phyloP scores from a whole-genome alignment of 1,139 yeast species.

The Spathaspora sp. region DNA sequence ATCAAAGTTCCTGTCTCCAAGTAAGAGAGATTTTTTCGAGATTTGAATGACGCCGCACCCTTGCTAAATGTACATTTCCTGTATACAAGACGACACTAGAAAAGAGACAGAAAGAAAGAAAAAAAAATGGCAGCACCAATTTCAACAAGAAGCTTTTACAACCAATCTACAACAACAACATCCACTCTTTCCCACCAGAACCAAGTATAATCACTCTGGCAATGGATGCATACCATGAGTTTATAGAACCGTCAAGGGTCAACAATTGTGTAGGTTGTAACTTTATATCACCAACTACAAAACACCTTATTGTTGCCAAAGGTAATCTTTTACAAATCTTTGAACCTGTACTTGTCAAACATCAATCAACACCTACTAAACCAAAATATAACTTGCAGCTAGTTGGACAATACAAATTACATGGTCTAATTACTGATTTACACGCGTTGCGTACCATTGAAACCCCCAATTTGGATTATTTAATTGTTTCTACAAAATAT shows the following conservation, averaged over 20 bases:
- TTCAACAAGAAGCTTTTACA: neutral
- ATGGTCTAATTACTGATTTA: slow-evolving; percentile 68
- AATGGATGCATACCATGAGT: slow-evolving; percentile 84
- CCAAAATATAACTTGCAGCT: slow-evolving; percentile 46
- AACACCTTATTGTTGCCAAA: slow-evolving; percentile 67
- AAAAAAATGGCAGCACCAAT: no score
- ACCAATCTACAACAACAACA: neutral
- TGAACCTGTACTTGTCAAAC: slow-evolving; percentile 33
- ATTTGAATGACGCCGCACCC: neutral
- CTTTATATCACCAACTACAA: slow-evolving; percentile 50
- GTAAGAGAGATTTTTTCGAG: neutral
- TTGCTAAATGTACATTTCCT: neutral
- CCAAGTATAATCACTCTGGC: neutral
- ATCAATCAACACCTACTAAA: slow-evolving; percentile 18
- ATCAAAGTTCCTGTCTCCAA: neutral
- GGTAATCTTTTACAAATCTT: slow-evolving; percentile 74
- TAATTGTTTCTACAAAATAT: slow-evolving; percentile 65
- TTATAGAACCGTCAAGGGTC: slow-evolving; percentile 78
- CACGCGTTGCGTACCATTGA: slow-evolving; percentile 53
- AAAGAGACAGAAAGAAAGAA: neutral
- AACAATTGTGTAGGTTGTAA: slow-evolving; percentile 61
- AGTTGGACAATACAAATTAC: slow-evolving; percentile 65
- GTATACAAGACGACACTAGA: neutral
- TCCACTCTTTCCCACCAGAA: neutral
- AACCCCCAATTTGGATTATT: slow-evolving; percentile 52